Conservation (phyloP, 202 grass and related monocot species). For the Carex arenaria region DNA sequence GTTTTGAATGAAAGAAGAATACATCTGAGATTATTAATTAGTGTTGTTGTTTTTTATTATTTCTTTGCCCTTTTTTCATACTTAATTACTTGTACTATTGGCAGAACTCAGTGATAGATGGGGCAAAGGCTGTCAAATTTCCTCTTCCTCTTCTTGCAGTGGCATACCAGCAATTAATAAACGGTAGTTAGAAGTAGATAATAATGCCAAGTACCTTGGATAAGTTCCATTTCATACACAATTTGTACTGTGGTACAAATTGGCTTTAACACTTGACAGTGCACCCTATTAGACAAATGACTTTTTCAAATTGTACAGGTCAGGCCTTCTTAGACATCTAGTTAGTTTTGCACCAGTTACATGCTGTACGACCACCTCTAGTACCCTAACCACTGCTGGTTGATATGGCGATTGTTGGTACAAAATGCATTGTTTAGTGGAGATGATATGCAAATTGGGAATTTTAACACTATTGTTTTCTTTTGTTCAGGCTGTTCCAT, state of each 20-base stretch:
- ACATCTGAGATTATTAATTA: constrained; percentile 2
- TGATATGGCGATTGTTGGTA: background rate
- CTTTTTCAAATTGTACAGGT: background rate
- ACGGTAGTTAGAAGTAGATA: constrained; percentile 41
- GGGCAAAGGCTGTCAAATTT: constrained; percentile 71
- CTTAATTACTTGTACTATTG: constrained; percentile 13
- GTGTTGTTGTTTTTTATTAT: constrained; percentile 16
- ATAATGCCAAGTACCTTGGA: background rate
- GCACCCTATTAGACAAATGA: background rate
- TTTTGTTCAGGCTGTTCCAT: constrained; percentile 54
- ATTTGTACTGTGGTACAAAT: background rate
- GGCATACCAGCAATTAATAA: constrained; percentile 75
- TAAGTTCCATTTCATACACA: background rate
- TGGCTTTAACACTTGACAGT: background rate
- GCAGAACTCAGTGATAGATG: constrained; percentile 63
- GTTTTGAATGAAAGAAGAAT: background rate
- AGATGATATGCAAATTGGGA: constrained; percentile 12
- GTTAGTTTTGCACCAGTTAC: background rate
- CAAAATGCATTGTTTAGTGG: background rate
- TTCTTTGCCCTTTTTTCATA: constrained; percentile 29
- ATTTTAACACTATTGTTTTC: constrained; percentile 10
- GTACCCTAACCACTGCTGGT: background rate
- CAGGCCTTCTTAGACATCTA: background rate
- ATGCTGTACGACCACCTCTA: background rate
- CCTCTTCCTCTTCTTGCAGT: constrained; percentile 70